These are phyloP conservation scores for Lactarius sp. DNA, from an alignment of 768 basidiomycete species.

Conservation along the genomic window DNA sequence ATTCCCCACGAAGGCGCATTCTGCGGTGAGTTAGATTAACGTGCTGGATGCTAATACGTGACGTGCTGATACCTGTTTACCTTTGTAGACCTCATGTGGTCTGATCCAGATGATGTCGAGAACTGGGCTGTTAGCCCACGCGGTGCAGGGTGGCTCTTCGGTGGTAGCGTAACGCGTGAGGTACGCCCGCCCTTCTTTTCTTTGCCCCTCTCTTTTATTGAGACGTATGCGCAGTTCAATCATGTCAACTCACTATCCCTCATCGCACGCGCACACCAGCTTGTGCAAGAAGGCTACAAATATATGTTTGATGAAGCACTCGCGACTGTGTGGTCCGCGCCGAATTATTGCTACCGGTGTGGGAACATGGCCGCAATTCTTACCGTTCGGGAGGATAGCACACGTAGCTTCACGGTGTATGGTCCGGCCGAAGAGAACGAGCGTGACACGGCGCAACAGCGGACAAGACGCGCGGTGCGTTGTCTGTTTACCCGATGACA, in stretches of 20 bases:
- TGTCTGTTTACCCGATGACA: not conserved
- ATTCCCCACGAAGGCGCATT: slow-evolving; percentile 99
- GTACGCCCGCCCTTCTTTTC: slow-evolving; percentile 35
- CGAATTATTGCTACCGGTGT: slow-evolving; percentile 49
- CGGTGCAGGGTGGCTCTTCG: slow-evolving; percentile 95
- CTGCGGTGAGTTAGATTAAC: slow-evolving; percentile 53
- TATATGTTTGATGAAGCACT: slow-evolving; percentile 94
- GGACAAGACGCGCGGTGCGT: slow-evolving; percentile 65
- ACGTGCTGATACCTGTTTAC: not conserved
- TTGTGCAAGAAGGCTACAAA: slow-evolving; percentile 94
- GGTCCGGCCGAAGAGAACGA: slow-evolving; percentile 88
- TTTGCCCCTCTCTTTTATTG: not conserved
- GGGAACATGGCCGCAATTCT: slow-evolving; percentile 92
- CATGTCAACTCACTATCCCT: slow-evolving; percentile 83
- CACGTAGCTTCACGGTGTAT: slow-evolving; percentile 73
- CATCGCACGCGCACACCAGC: slow-evolving; percentile 93
- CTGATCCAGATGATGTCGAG: slow-evolving; percentile 90
- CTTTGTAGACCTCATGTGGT: slow-evolving; percentile 90
- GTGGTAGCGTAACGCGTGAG: slow-evolving; percentile 79
- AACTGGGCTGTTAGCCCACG: slow-evolving; percentile 97
- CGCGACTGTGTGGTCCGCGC: slow-evolving; percentile 72
- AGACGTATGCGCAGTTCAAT: slow-evolving; percentile 59
- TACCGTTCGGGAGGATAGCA: slow-evolving; percentile 67
- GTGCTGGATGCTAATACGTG: not conserved
- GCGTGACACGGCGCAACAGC: slow-evolving; percentile 71